These are phyloP conservation scores for Pigoraptor vietnamica DNA, from an alignment of 78 protist genomes.

Conservation along the genomic window DNA sequence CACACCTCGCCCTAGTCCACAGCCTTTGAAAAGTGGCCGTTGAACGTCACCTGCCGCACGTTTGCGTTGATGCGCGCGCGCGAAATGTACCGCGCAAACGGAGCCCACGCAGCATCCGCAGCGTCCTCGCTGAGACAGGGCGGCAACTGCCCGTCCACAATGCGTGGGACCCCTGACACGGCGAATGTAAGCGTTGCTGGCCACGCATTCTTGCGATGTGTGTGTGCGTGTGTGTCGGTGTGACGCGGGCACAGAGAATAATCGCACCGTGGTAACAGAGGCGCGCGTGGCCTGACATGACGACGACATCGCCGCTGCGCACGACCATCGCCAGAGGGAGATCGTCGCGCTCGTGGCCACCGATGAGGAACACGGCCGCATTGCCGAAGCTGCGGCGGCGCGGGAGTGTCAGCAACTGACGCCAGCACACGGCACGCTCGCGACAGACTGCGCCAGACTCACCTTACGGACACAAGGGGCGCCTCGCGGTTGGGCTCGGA, in stretches of 20 bases:
- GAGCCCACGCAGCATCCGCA: background rate
- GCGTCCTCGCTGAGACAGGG: background rate
- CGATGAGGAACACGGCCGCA: background rate
- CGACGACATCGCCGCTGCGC: background rate
- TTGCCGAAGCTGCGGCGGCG: background rate
- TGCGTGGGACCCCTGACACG: background rate
- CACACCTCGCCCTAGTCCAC: too few relatives aligned
- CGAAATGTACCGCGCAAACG: background rate
- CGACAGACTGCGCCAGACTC: too few relatives aligned
- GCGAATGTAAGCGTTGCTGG: background rate
- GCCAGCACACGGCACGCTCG: background rate
- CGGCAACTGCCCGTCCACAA: background rate
- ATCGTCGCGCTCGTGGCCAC: background rate
- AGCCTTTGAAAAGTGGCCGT: too few relatives aligned
- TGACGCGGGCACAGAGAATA: background rate
- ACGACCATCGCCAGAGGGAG: background rate
- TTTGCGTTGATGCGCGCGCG: background rate
- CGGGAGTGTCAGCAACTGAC: background rate
- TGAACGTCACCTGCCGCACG: background rate
- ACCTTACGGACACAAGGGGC: background rate
- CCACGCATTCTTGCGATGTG: too few relatives aligned
- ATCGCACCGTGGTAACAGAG: background rate
- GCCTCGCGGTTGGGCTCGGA: background rate
- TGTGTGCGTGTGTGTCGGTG: background rate
- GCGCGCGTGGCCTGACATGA: background rate